Conservation (phyloP, 2,329 filamentous ascomycete species). For the Pyrenophora seminiperda region DNA sequence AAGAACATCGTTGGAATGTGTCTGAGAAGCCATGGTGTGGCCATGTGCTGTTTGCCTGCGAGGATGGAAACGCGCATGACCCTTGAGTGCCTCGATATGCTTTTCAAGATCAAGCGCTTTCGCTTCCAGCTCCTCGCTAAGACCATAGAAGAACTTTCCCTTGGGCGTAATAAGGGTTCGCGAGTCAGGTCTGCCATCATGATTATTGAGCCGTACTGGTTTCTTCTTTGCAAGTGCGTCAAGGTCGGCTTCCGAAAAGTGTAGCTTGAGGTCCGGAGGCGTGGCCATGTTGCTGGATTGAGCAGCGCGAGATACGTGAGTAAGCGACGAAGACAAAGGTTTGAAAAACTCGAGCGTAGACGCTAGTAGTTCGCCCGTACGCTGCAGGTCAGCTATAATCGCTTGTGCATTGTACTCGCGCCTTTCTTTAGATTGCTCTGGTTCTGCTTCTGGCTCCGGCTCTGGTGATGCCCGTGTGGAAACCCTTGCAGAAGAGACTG, state of each 20-base stretch:
- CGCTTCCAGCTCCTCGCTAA: conserved; percentile 71
- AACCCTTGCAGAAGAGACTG: conserved; percentile 25
- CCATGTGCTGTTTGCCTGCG: conserved; percentile 27
- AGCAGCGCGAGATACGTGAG: conserved; percentile 34
- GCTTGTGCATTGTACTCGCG: conserved; percentile 41
- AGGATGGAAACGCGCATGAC: conserved; percentile 39
- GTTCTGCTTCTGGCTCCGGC: conserved; percentile 32
- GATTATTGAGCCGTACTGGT: conserved; percentile 51
- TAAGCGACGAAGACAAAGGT: conserved; percentile 44
- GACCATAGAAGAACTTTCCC: conserved; percentile 75
- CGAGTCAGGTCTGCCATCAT: conserved; percentile 51
- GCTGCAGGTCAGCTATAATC: conserved; percentile 48
- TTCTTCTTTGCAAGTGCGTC: conserved; percentile 62
- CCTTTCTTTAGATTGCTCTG: conserved; percentile 42
- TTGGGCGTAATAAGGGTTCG: conserved; percentile 76
- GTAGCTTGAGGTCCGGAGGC: conserved; percentile 44
- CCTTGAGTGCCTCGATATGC: conserved; percentile 40
- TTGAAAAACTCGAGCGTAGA: conserved; percentile 52
- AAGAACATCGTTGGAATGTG: conserved; percentile 38
- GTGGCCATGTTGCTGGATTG: conserved; percentile 29
- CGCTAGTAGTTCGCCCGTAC: conserved; percentile 46
- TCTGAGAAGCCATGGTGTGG: conserved; percentile 19
- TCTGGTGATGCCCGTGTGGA: conserved; percentile 22
- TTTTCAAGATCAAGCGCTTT: conserved; percentile 72
- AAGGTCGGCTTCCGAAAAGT: conserved; percentile 50